These are phyloP conservation scores for Aspergillus cejpii DNA, from an alignment of 2,329 filamentous ascomycete species.

Conservation along the genomic window DNA sequence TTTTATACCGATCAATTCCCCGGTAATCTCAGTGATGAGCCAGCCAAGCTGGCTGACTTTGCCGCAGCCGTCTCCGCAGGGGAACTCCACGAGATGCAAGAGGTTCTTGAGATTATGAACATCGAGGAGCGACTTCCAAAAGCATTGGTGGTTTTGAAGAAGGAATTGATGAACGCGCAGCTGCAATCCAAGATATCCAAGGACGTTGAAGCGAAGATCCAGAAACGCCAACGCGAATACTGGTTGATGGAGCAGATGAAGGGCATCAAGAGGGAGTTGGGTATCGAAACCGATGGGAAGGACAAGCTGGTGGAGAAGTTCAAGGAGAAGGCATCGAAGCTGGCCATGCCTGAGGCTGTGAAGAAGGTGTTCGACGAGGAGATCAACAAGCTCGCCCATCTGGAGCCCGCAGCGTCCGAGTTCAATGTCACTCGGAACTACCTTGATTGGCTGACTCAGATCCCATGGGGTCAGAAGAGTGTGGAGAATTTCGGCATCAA, in stretches of 20 bases:
- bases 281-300: slow-evolving; percentile 95
- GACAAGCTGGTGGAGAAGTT: slow-evolving; percentile 97
- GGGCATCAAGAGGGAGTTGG: slow-evolving; percentile 88
- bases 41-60: slow-evolving; percentile 91
- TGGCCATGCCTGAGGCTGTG: slow-evolving; percentile 94
- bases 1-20: slow-evolving; percentile 94
- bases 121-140: slow-evolving; percentile 90
- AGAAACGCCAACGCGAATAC: slow-evolving; percentile 94
- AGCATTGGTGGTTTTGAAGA: slow-evolving; percentile 86
- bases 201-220: slow-evolving; percentile 95
- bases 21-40: slow-evolving; percentile 90
- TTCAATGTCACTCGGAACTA: slow-evolving; percentile 99
- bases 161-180: slow-evolving; percentile 96
- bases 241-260: slow-evolving; percentile 99
- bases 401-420: slow-evolving; percentile 92
- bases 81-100: slow-evolving; percentile 84
- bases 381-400: slow-evolving; percentile 89
- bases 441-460: slow-evolving; percentile 95
- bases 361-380: slow-evolving; percentile 98
- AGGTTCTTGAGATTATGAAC: slow-evolving; percentile 80
- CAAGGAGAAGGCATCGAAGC: slow-evolving; percentile 84
- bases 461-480: slow-evolving; percentile 93
- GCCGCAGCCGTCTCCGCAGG: slow-evolving; percentile 94
- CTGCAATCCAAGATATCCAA: slow-evolving; percentile 96
- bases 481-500: slow-evolving; percentile 94